Evolutionary conservation across 768 basidiomycete genomes (phyloP).

Genomic region (Serendipita sp.): DNA sequence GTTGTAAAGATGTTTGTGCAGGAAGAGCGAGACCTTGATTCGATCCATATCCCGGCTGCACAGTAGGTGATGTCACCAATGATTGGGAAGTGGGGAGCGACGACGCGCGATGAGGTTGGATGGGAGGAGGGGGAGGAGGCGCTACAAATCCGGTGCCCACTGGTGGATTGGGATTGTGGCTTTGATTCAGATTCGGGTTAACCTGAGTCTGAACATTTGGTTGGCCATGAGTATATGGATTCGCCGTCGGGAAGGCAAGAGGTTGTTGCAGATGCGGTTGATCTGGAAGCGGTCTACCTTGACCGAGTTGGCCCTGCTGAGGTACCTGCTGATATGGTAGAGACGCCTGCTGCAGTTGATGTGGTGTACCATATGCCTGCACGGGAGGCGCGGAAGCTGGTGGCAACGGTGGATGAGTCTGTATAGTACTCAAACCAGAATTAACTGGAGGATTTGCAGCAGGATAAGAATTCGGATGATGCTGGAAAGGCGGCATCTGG

Average conservation of each 20-base stretch:
- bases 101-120: not conserved
- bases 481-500: not conserved
- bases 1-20: not conserved
- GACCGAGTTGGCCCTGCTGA: not conserved
- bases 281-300: slow-evolving; percentile 7
- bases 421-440: not conserved
- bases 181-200: not conserved
- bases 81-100: not conserved
- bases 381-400: not conserved
- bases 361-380: not conserved
- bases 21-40: not conserved
- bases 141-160: not conserved
- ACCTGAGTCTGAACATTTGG: not conserved
- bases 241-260: not conserved
- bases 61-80: not conserved
- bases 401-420: not conserved
- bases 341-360: slow-evolving; percentile 8
- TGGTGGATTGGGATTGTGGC: not conserved
- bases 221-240: not conserved
- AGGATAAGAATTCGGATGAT: not conserved
- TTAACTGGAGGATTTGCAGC: not conserved
- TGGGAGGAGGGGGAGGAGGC: not conserved
- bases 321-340: slow-evolving; percentile 7
- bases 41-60: not conserved
- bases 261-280: not conserved